These are phyloP conservation scores for Neopestalotiopsis sp. DNA, from an alignment of 2,329 filamentous ascomycete species.

Conservation along the genomic window DNA sequence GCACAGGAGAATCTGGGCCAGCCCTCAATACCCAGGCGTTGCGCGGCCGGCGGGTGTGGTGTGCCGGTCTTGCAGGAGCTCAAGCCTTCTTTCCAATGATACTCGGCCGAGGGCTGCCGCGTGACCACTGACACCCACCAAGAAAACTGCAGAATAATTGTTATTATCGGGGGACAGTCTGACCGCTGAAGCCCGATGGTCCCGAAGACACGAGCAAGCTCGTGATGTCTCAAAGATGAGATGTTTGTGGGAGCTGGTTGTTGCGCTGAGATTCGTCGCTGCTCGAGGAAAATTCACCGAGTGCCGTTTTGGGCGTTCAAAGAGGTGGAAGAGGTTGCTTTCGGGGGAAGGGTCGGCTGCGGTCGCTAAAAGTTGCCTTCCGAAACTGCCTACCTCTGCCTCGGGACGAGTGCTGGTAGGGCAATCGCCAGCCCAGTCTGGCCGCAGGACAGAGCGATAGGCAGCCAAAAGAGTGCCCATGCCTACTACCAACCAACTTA, in stretches of 20 bases:
- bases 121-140: neutral
- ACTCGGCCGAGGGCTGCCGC: neutral
- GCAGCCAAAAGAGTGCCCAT: neutral
- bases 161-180: neutral
- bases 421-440: neutral
- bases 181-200: neutral
- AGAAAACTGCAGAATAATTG: neutral
- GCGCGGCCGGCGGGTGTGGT: neutral
- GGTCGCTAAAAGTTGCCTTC: slow-evolving; percentile 13
- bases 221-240: neutral
- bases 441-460: neutral
- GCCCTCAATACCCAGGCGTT: too few relatives aligned
- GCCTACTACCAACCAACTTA: neutral
- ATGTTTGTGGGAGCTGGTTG: neutral
- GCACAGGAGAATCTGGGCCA: neutral
- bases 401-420: neutral
- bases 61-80: neutral
- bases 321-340: neutral
- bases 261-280: neutral
- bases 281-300: neutral
- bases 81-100: neutral
- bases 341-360: neutral
- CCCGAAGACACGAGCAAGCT: neutral
- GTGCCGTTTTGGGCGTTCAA: neutral
- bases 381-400: neutral